These are phyloP conservation scores for Nemania abortiva DNA, from an alignment of 2,329 filamentous ascomycete species.

Conservation along the genomic window DNA sequence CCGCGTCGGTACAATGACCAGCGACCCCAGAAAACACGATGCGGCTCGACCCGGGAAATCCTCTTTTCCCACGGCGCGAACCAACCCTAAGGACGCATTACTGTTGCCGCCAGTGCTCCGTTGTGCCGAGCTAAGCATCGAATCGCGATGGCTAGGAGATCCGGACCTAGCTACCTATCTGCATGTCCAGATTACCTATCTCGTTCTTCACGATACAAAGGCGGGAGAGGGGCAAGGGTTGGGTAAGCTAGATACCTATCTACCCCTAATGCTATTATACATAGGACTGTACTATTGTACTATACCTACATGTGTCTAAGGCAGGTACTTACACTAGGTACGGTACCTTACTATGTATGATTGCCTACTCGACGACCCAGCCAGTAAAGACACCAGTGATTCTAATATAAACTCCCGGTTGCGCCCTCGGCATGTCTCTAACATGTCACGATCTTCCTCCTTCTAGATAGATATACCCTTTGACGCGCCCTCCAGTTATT, in stretches of 20 bases:
- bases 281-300: not conserved
- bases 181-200: not conserved
- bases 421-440: conserved; percentile 42
- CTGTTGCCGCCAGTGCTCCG: conserved; percentile 23
- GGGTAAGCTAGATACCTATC: no score
- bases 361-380: not conserved
- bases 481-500: not conserved
- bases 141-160: conserved; percentile 3
- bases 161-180: conserved; percentile 8
- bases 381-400: not conserved
- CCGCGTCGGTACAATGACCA: conserved; percentile 46
- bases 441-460: conserved; percentile 33
- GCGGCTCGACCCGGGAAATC: conserved; percentile 52
- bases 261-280: no score
- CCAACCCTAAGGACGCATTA: conserved; percentile 25
- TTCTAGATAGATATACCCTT: not conserved
- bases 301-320: no score
- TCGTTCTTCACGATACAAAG: not conserved
- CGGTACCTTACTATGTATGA: not conserved
- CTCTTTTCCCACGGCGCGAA: conserved; percentile 43
- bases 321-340: no score
- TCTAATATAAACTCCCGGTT: conserved; percentile 39
- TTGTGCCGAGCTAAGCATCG: conserved; percentile 35
- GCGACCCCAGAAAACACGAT: conserved; percentile 21
- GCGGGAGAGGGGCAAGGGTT: not conserved